Evolutionary conservation across 2,329 filamentous ascomycete species (phyloP), one percentile per base, ranked within the genome.

Genomic region (Nemania bipapillata): DNA sequence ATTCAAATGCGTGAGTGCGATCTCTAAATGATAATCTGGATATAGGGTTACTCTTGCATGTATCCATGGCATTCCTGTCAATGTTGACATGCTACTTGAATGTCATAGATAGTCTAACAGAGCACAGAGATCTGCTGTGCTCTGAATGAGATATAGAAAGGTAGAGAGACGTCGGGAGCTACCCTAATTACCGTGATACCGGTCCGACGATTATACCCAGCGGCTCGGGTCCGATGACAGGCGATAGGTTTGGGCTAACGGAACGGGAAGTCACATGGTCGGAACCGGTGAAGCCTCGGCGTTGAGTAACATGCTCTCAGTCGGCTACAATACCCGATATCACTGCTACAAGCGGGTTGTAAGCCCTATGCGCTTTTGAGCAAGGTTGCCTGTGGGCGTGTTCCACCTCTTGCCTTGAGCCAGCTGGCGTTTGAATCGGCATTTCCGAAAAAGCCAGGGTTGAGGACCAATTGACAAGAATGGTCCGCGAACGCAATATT

Each of bases 101-200:
- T 42, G 2, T 8, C 20, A 17, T 22, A 47, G 22, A 3, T 22
- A n/a, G 32, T 28, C 2, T 15, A 11, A 4, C 5, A 30, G n/a
- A 54, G 26, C 35, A 49, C 15, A 20, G 24, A 37, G 26, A n/a
- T 42, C 26, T 40, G 9, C 15, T 52, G 15, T 50, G 24, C 20
- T 24, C 22, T 56, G 17, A 63, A 50, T 8, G 8, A n/a, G n/a
- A 20, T 8, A 2, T 11, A 24, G 3, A 24, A 17, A 20, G 2
- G 5, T 20, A 26, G 15, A 32, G 50, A 24, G 15, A 12, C 24
- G 47, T 54, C 32, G 9, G 45, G 40, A 57, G 40, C 2, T 22
- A 17, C 20, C 42, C 22, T 56, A 56, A 22, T 56, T 30, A 20
- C 40, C 49, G 53, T 55, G 42, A 56, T 20, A 56, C 52, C 40